Percentiles rank a stretch among this genome's conserved stretches.
These are phyloP conservation scores for Tieghemiomyces parasiticus DNA, from an alignment of 192 early-diverging fungal genomes.

Conservation along the genomic window DNA sequence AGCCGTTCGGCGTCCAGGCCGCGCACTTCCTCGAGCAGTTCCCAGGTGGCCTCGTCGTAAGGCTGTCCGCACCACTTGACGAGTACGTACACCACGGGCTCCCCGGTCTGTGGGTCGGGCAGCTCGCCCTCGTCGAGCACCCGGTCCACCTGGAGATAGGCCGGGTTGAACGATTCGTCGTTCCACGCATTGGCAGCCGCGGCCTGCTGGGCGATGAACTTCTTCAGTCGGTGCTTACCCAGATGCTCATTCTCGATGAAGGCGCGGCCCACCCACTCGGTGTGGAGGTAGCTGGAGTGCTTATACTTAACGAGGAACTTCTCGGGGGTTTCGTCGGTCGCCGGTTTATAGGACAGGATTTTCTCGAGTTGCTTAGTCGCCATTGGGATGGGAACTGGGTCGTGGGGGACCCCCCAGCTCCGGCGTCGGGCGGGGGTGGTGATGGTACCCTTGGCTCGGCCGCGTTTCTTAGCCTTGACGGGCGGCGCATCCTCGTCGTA, in stretches of 20 bases:
- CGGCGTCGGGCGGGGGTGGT: background rate
- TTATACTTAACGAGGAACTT: conserved; percentile 71
- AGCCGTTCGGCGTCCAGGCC: conserved; percentile 47
- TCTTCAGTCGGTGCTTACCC: conserved; percentile 54
- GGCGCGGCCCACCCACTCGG: conserved; percentile 48
- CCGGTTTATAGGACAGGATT: conserved; percentile 31
- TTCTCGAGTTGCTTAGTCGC: conserved; percentile 31
- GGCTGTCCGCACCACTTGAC: conserved; percentile 59
- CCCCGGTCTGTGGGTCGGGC: conserved; percentile 27
- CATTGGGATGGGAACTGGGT: conserved; percentile 38
- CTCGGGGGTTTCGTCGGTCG: conserved; percentile 28
- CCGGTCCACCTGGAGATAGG: conserved; percentile 56
- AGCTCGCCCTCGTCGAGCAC: conserved; percentile 72
- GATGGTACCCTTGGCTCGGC: background rate
- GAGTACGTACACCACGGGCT: conserved; percentile 44
- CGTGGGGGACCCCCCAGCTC: conserved; percentile 17
- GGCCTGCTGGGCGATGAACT: conserved; percentile 45
- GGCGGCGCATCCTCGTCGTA: no score
- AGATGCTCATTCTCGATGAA: conserved; percentile 34
- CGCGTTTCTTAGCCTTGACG: no score
- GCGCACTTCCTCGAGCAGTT: conserved; percentile 32
- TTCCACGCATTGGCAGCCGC: conserved; percentile 34
- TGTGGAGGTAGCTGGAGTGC: conserved; percentile 56
- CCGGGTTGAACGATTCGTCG: conserved; percentile 36
- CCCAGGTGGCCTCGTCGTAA: conserved; percentile 68